Evolutionary conservation across 2,329 filamentous ascomycete genomes (phyloP).

Genomic region (Lachnellula cervina): DNA sequence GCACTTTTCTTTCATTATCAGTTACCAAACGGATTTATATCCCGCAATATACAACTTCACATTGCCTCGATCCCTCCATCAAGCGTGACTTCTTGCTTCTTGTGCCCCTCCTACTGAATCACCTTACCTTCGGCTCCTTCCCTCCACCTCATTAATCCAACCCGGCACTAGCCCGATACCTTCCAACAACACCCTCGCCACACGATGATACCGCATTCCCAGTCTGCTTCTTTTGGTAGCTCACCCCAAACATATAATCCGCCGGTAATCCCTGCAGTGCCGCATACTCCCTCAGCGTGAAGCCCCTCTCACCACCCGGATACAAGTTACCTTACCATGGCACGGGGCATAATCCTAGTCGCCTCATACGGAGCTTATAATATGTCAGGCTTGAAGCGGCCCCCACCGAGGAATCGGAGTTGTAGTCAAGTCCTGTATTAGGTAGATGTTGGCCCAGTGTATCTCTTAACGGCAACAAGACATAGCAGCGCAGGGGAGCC

Average conservation of each 20-base stretch:
- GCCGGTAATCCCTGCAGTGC: constrained; percentile 64
- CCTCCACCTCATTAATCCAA: constrained; percentile 15
- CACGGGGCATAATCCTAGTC: constrained; percentile 44
- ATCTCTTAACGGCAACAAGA: constrained; percentile 40
- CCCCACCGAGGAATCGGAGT: constrained; percentile 27
- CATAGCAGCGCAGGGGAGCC: constrained; percentile 36
- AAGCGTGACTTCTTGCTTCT: not conserved
- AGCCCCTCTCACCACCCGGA: constrained; percentile 56
- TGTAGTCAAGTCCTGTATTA: constrained; percentile 35
- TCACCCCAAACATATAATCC: constrained; percentile 50
- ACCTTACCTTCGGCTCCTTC: not conserved
- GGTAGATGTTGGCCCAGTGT: constrained; percentile 27
- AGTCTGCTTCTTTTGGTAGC: constrained; percentile 55
- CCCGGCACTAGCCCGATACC: constrained; percentile 36
- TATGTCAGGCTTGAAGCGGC: constrained; percentile 5
- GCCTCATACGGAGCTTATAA: constrained; percentile 39
- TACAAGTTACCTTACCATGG: constrained; percentile 61
- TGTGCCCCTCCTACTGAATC: not conserved
- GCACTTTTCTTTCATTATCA: no score
- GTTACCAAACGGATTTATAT: not conserved
- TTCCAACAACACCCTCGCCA: constrained; percentile 41
- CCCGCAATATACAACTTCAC: not conserved
- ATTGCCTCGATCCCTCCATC: not conserved
- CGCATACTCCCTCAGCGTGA: constrained; percentile 65
- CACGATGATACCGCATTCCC: constrained; percentile 74